phyloP scores from a whole-genome alignment of 108 stramenopile species.

The Cyclostephanos invisitatus region DNA sequence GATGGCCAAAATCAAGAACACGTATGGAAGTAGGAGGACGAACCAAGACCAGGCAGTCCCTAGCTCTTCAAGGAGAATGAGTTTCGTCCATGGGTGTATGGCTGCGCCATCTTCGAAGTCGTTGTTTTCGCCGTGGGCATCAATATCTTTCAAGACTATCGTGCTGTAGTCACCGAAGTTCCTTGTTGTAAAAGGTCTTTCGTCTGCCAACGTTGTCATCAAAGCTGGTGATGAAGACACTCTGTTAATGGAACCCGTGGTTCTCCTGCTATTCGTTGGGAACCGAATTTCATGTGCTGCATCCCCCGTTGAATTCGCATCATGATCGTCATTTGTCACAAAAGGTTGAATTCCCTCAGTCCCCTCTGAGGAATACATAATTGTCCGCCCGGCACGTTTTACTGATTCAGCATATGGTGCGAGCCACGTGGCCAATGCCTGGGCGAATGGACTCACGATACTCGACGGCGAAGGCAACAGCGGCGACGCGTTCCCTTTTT shows the following conservation, averaged over 20 bases:
- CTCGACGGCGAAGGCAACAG: not conserved
- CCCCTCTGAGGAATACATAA: not conserved
- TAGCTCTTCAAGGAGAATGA: constrained; percentile 75
- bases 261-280: not conserved
- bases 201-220: constrained; percentile 24
- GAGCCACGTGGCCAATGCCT: constrained; percentile 42
- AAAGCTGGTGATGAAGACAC: constrained; percentile 42
- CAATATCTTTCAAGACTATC: constrained; percentile 46
- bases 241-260: constrained; percentile 17
- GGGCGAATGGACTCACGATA: constrained; percentile 20
- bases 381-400: constrained; percentile 19
- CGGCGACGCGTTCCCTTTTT: not conserved
- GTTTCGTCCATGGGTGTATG: constrained; percentile 70
- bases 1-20: constrained; percentile 58
- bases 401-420: constrained; percentile 37
- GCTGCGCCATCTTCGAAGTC: constrained; percentile 24
- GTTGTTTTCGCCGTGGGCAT: constrained; percentile 6
- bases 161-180: constrained; percentile 7
- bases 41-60: constrained; percentile 79
- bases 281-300: not conserved
- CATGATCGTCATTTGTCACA: not conserved
- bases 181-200: constrained; percentile 4
- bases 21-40: constrained; percentile 69
- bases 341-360: not conserved
- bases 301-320: not conserved